Evolutionary conservation across 208 protist species (phyloP).

Genomic region (Leishmania tarentolae): DNA sequence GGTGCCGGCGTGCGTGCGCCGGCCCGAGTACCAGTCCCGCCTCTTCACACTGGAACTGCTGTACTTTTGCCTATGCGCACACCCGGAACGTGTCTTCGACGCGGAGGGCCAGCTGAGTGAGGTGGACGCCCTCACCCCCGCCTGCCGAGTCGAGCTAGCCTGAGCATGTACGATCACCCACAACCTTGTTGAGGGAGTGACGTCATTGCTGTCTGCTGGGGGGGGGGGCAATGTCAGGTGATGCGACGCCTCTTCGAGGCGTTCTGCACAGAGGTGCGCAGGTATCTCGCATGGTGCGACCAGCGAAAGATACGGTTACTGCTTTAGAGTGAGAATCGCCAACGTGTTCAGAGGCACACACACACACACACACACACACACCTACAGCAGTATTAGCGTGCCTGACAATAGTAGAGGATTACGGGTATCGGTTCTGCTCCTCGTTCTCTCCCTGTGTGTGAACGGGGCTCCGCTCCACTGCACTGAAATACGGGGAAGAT

Average conservation of each 20-base stretch:
- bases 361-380: background rate
- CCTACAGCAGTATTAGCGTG: background rate
- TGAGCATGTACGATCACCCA: background rate
- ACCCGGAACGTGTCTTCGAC: slow-evolving; percentile 45
- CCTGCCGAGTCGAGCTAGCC: slow-evolving; percentile 52
- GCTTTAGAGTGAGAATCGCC: background rate
- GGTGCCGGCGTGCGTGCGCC: slow-evolving; percentile 42
- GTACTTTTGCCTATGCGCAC: slow-evolving; percentile 62
- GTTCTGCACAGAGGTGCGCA: background rate
- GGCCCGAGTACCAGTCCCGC: slow-evolving; percentile 27
- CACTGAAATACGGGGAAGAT: no score
- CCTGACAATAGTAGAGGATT: background rate
- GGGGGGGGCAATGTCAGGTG: background rate
- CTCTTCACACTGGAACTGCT: slow-evolving; percentile 77
- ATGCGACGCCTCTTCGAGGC: background rate
- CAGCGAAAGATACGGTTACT: background rate
- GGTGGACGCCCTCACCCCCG: slow-evolving; percentile 29
- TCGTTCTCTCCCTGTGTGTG: background rate
- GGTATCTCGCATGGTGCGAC: background rate
- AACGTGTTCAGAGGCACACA: background rate
- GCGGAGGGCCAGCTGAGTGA: slow-evolving; percentile 37
- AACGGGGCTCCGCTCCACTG: no score
- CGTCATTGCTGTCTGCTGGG: background rate
- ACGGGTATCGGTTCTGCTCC: no score
- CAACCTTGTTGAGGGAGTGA: background rate